Conservation (phyloP, 257 asterid species). For the Nicotiana attenuata region DNA sequence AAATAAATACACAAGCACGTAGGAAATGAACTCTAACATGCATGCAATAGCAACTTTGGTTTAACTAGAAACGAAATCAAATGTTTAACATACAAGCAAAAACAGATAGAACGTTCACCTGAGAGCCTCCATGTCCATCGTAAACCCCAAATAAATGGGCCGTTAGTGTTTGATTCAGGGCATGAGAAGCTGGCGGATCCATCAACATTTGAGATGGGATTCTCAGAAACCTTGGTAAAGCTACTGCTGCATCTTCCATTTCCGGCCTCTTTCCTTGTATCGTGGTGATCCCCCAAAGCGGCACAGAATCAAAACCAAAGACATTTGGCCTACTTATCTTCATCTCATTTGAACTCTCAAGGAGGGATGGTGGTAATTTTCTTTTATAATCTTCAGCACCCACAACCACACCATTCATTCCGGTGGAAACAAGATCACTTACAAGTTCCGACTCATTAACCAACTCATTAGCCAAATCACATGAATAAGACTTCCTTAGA, state of each 20-base stretch:
- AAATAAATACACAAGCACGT: background rate
- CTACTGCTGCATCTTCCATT: slow-evolving; percentile 78
- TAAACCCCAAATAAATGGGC: slow-evolving; percentile 77
- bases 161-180: slow-evolving; percentile 31
- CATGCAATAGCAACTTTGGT: background rate
- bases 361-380: slow-evolving; percentile 30
- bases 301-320: slow-evolving; percentile 29
- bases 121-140: slow-evolving; percentile 92
- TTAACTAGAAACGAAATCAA: background rate
- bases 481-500: slow-evolving; percentile 27
- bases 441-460: slow-evolving; percentile 29
- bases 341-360: slow-evolving; percentile 42
- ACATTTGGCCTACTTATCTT: slow-evolving; percentile 29
- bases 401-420: slow-evolving; percentile 16
- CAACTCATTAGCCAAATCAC: slow-evolving; percentile 25
- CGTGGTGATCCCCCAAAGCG: slow-evolving; percentile 80
- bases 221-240: slow-evolving; percentile 49
- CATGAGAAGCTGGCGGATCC: slow-evolving; percentile 27
- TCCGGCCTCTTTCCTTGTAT: slow-evolving; percentile 65
- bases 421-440: slow-evolving; percentile 24
- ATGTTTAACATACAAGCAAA: background rate
- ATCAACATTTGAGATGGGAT: slow-evolving; percentile 58
- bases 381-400: slow-evolving; percentile 32
- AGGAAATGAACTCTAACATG: background rate
- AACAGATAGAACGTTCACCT: slow-evolving; percentile 37